A percentile compares a stretch with the other conserved stretches of the same genome.
Evolutionary conservation across 495 filamentous ascomycete genomes (phyloP).

Genomic region (Astrothelium subdiscretum): DNA sequence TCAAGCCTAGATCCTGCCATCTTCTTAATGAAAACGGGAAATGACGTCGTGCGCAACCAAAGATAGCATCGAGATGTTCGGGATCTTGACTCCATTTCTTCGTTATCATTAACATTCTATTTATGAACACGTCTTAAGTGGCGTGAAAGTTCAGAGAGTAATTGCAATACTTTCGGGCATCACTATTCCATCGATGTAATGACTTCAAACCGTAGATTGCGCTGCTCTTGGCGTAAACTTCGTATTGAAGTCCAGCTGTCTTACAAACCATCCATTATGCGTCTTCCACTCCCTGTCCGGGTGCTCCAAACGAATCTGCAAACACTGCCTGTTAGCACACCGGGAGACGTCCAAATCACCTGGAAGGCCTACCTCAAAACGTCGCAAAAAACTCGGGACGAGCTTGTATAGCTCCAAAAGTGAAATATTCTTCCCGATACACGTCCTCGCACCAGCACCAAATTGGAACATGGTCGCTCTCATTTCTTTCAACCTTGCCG

Average conservation of each 20-base stretch:
- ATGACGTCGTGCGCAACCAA: too few species aligned
- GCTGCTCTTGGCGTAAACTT: slow-evolving; percentile 39
- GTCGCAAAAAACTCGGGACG: slow-evolving; percentile 57
- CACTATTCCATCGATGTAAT: too few species aligned
- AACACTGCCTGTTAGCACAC: neutral
- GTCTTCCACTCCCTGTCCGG: slow-evolving; percentile 52
- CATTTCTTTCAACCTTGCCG: slow-evolving; percentile 33
- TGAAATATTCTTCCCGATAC: slow-evolving; percentile 63
- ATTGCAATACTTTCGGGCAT: too few species aligned
- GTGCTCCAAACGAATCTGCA: slow-evolving; percentile 43
- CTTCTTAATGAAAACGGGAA: too few species aligned
- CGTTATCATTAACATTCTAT: neutral
- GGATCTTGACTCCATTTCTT: neutral
- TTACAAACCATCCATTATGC: slow-evolving; percentile 64
- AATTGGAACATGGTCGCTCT: slow-evolving; percentile 41
- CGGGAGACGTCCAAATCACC: neutral
- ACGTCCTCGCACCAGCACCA: slow-evolving; percentile 53
- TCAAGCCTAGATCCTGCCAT: too few species aligned
- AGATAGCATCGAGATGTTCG: too few species aligned
- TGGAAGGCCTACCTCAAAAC: slow-evolving; percentile 45
- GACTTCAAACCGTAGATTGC: too few species aligned
- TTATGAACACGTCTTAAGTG: neutral
- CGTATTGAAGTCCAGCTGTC: slow-evolving; percentile 52
- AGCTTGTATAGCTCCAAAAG: slow-evolving; percentile 72
- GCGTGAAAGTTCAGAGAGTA: neutral